Evolutionary conservation across 805 yeast species (phyloP).

Genomic region (Metahyphopichia silvanorum): DNA sequence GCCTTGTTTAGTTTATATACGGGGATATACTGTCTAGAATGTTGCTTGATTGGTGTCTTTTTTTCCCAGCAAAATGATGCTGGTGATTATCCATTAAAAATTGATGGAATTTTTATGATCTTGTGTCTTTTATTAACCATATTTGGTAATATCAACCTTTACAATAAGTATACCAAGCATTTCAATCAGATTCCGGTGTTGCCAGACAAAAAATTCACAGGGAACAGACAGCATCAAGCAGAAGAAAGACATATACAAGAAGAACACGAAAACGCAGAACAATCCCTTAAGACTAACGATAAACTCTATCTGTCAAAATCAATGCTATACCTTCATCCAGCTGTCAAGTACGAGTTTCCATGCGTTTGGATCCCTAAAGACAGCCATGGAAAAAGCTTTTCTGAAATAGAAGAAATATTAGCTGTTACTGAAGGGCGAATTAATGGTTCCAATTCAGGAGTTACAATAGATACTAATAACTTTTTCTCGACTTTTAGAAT

Average conservation of each 20-base stretch:
- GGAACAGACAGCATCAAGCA: slow-evolving; percentile 1
- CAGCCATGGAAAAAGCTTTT: slow-evolving; percentile 23
- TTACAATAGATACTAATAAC: slow-evolving; percentile 13
- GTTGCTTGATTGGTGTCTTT: slow-evolving; percentile 74
- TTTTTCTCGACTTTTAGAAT: slow-evolving; percentile 10
- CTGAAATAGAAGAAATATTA: slow-evolving; percentile 17
- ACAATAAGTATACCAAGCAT: slow-evolving; percentile 33
- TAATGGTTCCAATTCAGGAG: slow-evolving; percentile 24
- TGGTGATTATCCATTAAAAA: slow-evolving; percentile 40
- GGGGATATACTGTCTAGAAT: slow-evolving; percentile 79
- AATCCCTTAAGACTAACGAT: no score
- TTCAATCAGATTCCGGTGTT: slow-evolving; percentile 29
- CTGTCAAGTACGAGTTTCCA: slow-evolving; percentile 34
- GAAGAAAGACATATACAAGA: not conserved
- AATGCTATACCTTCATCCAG: slow-evolving; percentile 34
- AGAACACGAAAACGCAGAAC: slow-evolving; percentile 1
- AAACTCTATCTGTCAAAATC: slow-evolving; percentile 22
- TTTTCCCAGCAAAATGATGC: slow-evolving; percentile 54
- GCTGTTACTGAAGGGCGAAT: slow-evolving; percentile 9
- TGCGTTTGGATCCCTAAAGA: slow-evolving; percentile 40
- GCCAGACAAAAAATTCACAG: slow-evolving; percentile 9
- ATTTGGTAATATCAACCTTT: slow-evolving; percentile 53
- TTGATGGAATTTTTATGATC: slow-evolving; percentile 53
- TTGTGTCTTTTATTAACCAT: slow-evolving; percentile 51
- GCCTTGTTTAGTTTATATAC: slow-evolving; percentile 76